These are phyloP conservation scores for Angomonas deanei DNA, from an alignment of 208 protist genomes.

Conservation along the genomic window DNA sequence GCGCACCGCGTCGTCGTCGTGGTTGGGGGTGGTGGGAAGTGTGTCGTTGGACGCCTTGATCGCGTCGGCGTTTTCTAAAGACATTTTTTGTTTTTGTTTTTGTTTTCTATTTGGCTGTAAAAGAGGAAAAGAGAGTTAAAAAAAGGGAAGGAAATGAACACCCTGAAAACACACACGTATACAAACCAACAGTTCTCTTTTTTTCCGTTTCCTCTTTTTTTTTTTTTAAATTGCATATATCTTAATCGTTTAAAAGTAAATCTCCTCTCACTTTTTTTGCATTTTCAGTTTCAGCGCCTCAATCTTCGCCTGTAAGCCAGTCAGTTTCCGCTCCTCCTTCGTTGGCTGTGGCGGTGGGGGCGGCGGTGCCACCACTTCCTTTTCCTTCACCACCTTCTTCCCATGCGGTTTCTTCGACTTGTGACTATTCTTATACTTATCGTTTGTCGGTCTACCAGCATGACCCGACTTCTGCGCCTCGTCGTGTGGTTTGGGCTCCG, in stretches of 20 bases:
- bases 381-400: constrained; percentile 12
- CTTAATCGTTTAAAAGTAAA: constrained; percentile 4
- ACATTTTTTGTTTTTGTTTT: constrained; percentile 1
- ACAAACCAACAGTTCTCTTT: constrained; percentile 4
- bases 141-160: constrained; percentile 6
- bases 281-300: constrained; percentile 75
- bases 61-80: not conserved
- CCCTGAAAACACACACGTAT: too few species aligned
- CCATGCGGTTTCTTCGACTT: not conserved
- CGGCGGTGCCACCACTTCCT: constrained; percentile 11
- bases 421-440: too few species aligned
- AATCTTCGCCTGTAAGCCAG: constrained; percentile 76
- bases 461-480: too few species aligned
- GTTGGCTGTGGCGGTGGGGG: constrained; percentile 43
- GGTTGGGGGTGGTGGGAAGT: not conserved
- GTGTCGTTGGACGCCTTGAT: not conserved
- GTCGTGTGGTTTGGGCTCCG: constrained; percentile 4
- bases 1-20: not conserved
- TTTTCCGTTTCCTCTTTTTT: not conserved
- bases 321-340: constrained; percentile 81
- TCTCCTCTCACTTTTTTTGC: constrained; percentile 44
- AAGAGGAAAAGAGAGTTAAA: constrained; percentile 2
- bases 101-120: not conserved
- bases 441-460: not conserved
- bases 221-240: not conserved